Conservation (phyloP, 306 rosid species). For the Luffa aegyptiaca region DNA sequence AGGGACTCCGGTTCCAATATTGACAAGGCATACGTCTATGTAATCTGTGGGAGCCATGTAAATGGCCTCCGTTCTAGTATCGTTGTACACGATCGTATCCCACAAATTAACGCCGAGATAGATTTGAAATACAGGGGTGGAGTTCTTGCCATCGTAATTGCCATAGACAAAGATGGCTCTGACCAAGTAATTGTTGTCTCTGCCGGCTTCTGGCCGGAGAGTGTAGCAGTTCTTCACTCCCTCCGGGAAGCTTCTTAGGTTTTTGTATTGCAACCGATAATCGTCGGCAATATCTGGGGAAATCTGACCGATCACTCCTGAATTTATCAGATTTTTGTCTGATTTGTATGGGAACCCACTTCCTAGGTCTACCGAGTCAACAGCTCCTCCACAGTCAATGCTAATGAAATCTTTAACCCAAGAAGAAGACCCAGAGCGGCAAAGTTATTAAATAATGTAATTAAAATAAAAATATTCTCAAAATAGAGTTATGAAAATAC, state of each 20-base stretch:
- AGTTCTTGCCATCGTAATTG: no score
- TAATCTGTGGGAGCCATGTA: constrained; percentile 7
- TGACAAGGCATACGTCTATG: constrained; percentile 26
- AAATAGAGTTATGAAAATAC: no score
- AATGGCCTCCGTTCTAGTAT: background rate
- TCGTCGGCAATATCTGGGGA: background rate
- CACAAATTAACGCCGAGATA: constrained; percentile 21
- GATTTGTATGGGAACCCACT: constrained; percentile 5
- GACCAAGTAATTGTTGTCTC: no score
- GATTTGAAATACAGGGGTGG: no score
- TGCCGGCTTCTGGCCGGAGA: no score
- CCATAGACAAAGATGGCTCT: no score
- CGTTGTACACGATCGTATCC: background rate
- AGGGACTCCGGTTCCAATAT: constrained; percentile 24
- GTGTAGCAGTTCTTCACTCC: no score
- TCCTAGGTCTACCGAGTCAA: background rate
- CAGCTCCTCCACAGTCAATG: constrained; percentile 15
- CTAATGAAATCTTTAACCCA: constrained; percentile 18
- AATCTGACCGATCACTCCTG: background rate
- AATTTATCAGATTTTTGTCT: constrained; percentile 9
- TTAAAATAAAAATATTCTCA: no score
- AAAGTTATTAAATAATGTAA: no score
- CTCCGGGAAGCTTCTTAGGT: background rate
- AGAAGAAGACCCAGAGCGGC: background rate
- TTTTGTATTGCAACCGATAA: background rate